Evolutionary conservation across 345 rosid species (phyloP), one percentile per base, ranked within the genome.

Genomic region (Cardiospermum halicacabum): DNA sequence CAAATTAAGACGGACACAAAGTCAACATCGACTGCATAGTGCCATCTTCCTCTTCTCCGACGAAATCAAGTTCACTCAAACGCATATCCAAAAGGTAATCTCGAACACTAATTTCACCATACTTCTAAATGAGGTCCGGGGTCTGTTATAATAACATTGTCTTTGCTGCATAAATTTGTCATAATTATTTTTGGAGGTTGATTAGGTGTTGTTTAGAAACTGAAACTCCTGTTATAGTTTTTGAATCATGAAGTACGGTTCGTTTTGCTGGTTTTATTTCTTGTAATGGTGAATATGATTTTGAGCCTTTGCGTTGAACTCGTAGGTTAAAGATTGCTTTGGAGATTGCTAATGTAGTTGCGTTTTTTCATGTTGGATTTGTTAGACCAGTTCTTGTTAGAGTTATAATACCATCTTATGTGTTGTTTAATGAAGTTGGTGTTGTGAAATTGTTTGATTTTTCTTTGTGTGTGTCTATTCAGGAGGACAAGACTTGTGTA

Each of bases 361-460:
- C 63, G 0, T 40, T 37, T 71, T 67, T 69, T 28, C 77, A 76
- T 30, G 53, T 58, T 22, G 74, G 72, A 30, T 66, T 72, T 27
- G 1, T 22, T 3, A 64, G 53, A 26, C 78, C 73, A 34, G 21
- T 78, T 40, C 48, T 62, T 16, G 58, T 53, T 13, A 34, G 70
- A 40, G 13, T 53, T 10, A 37, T 72, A 9, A 37, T 53, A 10
- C 13, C 45, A 2, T 25, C 16, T 5, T 56, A 8, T 0, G 53
- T 65, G 24, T 21, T 71, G 1, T 39, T 69, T 26, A 48, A 60
- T n/a, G 31, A 37, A 15, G 2, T 60, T 16, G n/a, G 56, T 36
- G 34, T 10, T 4, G 59, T 60, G 13, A 69, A 72, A 62, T 5
- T 78, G 13, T 62, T 31, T 4, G 56, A 72, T 40, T 74, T 66